Evolutionary conservation across 495 filamentous ascomycete genomes (phyloP), one percentile per base, ranked within the genome.

Genomic region (Clavariopsis aquatica): DNA sequence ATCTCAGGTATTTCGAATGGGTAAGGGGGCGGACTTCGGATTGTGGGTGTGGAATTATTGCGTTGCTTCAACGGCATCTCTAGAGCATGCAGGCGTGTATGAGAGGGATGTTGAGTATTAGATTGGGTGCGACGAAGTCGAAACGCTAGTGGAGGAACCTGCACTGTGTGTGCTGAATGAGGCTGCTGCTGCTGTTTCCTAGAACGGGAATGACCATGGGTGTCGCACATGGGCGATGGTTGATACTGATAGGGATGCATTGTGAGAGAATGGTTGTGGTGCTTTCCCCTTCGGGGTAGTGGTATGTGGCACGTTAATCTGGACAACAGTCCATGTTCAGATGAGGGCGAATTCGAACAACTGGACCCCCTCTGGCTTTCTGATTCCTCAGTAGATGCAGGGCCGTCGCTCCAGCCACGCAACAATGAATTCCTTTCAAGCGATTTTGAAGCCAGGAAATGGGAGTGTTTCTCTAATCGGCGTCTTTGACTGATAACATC

Each of bases 111-210:
- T 1, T 46, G 43, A 36, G 55, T 53, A 1, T 36, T n/a, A 22
- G 62, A 58, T 26, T 59, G 54, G 9, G 28, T 54, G 20, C 60
- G 60, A 22, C 49, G 60, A 19, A 63, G 52, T 20, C 52, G 31
- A 47, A 34, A 19, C 24, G 1, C 9, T 19, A 46, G 52, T 15
- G 45, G 46, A 15, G 52, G 23, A 7, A 5, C 26, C 24, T 31
- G 46, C 12, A 51, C 43, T 22, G 57, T 29, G 15, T 57, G 41
- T 4, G 29, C 10, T 5, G 55, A 24, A 41, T 23, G 55, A 24
- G n/a, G 17, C 41, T 57, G 36, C 26, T 41, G 1, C n/a, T 22
- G 20, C n/a, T n/a, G n/a, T n/a, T n/a, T n/a, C n/a, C n/a, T n/a
- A n/a, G 3, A 22, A 4, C 7, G 4, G 47, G 26, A 22, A 24